Evolutionary conservation across 2,329 filamentous ascomycete species (phyloP).

Genomic region (Cercospora nicotianae): DNA sequence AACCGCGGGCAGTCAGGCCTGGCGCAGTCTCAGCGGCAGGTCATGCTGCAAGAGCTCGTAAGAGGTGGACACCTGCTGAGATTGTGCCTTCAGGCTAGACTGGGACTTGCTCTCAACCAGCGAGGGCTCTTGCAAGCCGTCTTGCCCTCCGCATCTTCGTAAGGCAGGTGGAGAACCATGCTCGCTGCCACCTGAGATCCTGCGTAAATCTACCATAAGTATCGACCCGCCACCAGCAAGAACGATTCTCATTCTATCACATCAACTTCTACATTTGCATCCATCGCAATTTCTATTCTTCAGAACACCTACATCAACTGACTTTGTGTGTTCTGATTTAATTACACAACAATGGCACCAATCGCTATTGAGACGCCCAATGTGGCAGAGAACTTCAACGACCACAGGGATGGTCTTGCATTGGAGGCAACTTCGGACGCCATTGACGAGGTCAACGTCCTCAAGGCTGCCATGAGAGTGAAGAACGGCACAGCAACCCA

Average conservation of each 20-base stretch:
- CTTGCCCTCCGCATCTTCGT: slow-evolving; percentile 12
- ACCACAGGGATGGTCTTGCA: slow-evolving; percentile 57
- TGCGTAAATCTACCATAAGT: slow-evolving; percentile 6
- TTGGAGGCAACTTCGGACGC: slow-evolving; percentile 60
- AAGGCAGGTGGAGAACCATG: slow-evolving; percentile 14
- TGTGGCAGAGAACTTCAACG: slow-evolving; percentile 47
- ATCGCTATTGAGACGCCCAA: slow-evolving; percentile 47
- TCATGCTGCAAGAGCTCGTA: slow-evolving; percentile 18
- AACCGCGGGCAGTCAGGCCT: slow-evolving; percentile 13
- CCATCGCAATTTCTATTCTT: neutral
- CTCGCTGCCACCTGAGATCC: neutral
- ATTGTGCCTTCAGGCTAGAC: slow-evolving; percentile 16
- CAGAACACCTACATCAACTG: neutral
- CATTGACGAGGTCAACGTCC: slow-evolving; percentile 61
- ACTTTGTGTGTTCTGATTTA: neutral
- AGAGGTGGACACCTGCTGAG: slow-evolving; percentile 12
- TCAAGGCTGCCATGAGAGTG: slow-evolving; percentile 56
- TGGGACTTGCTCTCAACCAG: slow-evolving; percentile 10
- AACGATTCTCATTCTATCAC: neutral
- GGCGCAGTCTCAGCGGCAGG: slow-evolving; percentile 14
- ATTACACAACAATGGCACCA: slow-evolving; percentile 46
- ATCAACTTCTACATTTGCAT: neutral
- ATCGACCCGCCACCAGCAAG: neutral
- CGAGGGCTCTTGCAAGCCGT: neutral
- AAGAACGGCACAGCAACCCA: slow-evolving; percentile 49